Evolutionary conservation across 176 grass and related monocot species (phyloP), one percentile per base, ranked within the genome.

Genomic region (Metroxylon sagu): DNA sequence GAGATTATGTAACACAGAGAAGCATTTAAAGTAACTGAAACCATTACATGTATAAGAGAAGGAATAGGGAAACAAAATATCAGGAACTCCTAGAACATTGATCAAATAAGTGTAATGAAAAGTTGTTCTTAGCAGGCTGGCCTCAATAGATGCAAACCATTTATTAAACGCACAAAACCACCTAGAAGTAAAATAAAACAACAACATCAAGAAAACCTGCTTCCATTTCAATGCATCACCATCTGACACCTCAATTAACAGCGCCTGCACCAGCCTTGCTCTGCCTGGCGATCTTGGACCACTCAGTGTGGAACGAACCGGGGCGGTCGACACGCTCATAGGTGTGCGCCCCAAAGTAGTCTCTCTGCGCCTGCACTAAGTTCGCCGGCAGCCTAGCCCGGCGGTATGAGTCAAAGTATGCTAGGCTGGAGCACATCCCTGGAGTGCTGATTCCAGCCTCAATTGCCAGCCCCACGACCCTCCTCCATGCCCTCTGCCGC

Each of bases 301-400:
- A 91, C 71, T 97, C 92, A 0, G 92, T 97, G 63, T 97, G 92
- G 75, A 91, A 91, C 3, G 83, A 76, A 68, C 92, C 92, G 4
- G 80, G 69, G 25, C 72, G 68, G 26, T 97, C 92, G 21, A 88
- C 69, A n/a, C 87, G 81, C 73, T 97, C 87, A 71, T 85, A 97
- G 30, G 84, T 97, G 74, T 97, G 92, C 4, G 92, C 92, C 15
- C 92, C 87, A 65, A 97, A 97, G 66, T 91, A 79, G 55, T 97
- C 87, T 53, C 92, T 91, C 52, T 91, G 92, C n/a, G 92, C 92
- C 67, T 91, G 92, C 35, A 97, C 89, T 53, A 97, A 72, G 73
- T 97, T 91, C 19, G 92, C 92, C n/a, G 92, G 92, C 39, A 97
- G 59, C 30, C 81, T 80, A 29, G 73, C 73, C 39, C 84, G 85